phyloP scores from a whole-genome alignment of 2,329 filamentous ascomycete species.

The Sporothrix sp. region DNA sequence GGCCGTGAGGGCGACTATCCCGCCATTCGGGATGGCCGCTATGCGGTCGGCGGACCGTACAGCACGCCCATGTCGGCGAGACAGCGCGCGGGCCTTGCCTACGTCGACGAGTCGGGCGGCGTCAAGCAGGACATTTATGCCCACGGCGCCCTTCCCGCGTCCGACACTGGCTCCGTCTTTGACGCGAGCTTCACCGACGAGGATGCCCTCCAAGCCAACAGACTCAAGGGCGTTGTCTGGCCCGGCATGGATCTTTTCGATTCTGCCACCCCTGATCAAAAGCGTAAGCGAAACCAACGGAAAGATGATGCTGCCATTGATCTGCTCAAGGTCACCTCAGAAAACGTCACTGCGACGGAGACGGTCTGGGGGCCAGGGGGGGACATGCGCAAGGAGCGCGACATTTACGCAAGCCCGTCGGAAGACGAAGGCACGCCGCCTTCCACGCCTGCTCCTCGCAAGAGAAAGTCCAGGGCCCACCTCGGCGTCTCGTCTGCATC shows the following conservation, averaged over 20 bases:
- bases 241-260: constrained; percentile 77
- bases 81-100: constrained; percentile 13
- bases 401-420: constrained; percentile 54
- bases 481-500: not conserved
- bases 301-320: constrained; percentile 64
- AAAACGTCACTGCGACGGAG: constrained; percentile 53
- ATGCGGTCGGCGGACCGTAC: constrained; percentile 17
- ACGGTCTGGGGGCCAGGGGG: constrained; percentile 49
- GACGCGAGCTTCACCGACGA: constrained; percentile 17
- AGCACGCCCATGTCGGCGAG: constrained; percentile 19
- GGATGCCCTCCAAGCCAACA: constrained; percentile 26
- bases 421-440: constrained; percentile 44
- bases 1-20: constrained; percentile 7
- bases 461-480: constrained; percentile 11
- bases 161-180: constrained; percentile 19
- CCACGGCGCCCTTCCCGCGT: constrained; percentile 19
- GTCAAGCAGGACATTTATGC: too few species aligned
- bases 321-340: constrained; percentile 55
- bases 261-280: constrained; percentile 63
- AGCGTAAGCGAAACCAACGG: constrained; percentile 65
- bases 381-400: constrained; percentile 40
- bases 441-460: constrained; percentile 21
- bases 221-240: constrained; percentile 63
- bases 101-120: not conserved
- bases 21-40: constrained; percentile 10